Base-by-base conservation (phyloP, 208 protist genomes). In the Trypanosoma scelopori region DNA sequence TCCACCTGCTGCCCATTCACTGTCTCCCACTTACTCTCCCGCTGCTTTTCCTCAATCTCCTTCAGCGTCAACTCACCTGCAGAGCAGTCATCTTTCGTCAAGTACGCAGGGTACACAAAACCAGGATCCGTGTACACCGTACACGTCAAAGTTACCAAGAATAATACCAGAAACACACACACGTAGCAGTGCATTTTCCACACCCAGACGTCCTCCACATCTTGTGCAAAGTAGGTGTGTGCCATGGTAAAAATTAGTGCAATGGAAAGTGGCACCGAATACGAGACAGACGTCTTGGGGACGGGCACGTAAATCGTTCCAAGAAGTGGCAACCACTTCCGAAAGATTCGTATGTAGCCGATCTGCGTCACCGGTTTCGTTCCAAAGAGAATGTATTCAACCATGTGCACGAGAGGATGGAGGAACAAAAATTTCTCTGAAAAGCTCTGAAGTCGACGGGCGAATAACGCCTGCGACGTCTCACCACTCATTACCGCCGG, bases 331-430 rank as follows among this genome's bases (percentile, higher is more conserved):
- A 95, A 37, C 47, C 62, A 65, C 63, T 83, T 85, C 22, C 84
- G 81, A 63, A 95, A 95, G 13, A 95, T 74, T 41, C 85, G 85
- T 11, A 95, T 72, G 62, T 91, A 65, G 0, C 89, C 89, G 22
- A 95, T 67, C 58, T 75, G 82, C 0, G 79, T 81, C 48, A 77
- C 63, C 9, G 85, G 85, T 41, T 71, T 76, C 12, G n/a, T 76
- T 23, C 89, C 89, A 70, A 95, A 90, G 0, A 92, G 23, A n/a
- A 91, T 18, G 51, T 77, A 87, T 73, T 95, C 89, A 27, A 95
- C 78, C 0, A 55, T 65, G 62, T 92, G 50, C 1, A 85, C 87
- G 5, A 95, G 22, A 1, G 80, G 82, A 58, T 82, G 78, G 20
- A 95, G 74, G 62, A 92, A 84, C 16, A 69, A 91, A 62, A 92